Base-by-base conservation (phyloP, 2,329 filamentous ascomycete genomes). In the Xylariaceae sp. region DNA sequence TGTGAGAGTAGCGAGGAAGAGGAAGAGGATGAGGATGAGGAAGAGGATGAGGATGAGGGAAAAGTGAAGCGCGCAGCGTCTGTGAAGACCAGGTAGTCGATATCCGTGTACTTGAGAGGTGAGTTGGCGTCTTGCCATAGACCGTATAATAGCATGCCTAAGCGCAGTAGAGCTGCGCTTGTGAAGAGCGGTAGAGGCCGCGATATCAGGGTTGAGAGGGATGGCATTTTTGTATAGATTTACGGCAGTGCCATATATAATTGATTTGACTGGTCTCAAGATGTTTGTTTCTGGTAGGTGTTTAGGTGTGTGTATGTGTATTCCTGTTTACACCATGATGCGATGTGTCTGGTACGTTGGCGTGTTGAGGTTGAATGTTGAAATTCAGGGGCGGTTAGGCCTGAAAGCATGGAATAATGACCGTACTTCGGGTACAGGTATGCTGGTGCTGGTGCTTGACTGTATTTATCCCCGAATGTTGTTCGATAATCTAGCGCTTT, bases 1-100 rank as follows among this genome's bases (percentile, higher is more conserved):
- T 3, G 85, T 74, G 43, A 89, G 72, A 70, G 86, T 90, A 70
- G 86, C 90, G 62, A 86, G 84, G 1, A 91, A 81, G 39, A 91
- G 89, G 71, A 95, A 88, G 54, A 91, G 95, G 54, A 90, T 95
- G 76, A 19, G 19, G 62, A 86, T 84, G 1, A 91, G 81, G 39
- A 91, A 89, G 71, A 95, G 88, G 54, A 91, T 94, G 54, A 90
- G 95, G 76, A 47, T 94, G 54, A 90, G 95, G 76, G 47, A 58
- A 69, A 69, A 30, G 67, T 66, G 71, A 88, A 92, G 61, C 88
- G 87, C 2, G 94, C 84, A 30, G 94, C 94, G 71, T 97, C 92
- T 47, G 94, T 97, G 77, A 99, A 99, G 70, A 99, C 94, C 61
- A 91, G 85, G 73, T 99, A 99, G 78, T 99, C 94, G 65, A 99